A percentile compares a stretch with the other conserved stretches of the same genome.
Conservation (phyloP, 176 grass and related monocot genomes). For the Microstegium vimineum region DNA sequence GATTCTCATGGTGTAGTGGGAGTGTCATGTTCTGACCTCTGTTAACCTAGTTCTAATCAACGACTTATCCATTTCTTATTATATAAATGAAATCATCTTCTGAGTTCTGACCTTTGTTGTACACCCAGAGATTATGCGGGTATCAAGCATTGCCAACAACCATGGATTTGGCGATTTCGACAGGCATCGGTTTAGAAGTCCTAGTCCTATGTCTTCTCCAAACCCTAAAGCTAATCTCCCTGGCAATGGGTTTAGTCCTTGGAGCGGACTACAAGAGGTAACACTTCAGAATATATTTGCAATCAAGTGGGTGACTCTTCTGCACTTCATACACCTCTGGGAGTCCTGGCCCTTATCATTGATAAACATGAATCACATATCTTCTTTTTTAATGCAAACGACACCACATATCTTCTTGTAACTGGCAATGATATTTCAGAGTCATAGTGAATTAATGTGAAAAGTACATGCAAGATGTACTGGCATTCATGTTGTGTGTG, state of each 20-base stretch:
- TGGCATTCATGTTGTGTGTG: neutral
- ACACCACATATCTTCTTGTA: neutral
- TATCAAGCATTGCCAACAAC: slow-evolving; percentile 64
- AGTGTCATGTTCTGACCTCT: neutral
- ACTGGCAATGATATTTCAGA: neutral
- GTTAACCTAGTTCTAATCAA: slow-evolving; percentile 1
- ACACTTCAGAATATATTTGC: slow-evolving; percentile 2
- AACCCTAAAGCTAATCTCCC: slow-evolving; percentile 68
- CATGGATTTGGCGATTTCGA: slow-evolving; percentile 70
- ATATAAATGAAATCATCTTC: slow-evolving; percentile 7
- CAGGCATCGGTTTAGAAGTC: slow-evolving; percentile 62
- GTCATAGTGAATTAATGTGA: neutral
- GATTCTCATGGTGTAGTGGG: neutral
- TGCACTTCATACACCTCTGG: slow-evolving; percentile 1
- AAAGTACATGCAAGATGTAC: slow-evolving; percentile 15
- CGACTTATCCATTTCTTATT: neutral
- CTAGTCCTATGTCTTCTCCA: slow-evolving; percentile 75
- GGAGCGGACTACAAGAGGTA: slow-evolving; percentile 72
- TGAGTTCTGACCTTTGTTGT: slow-evolving; percentile 8
- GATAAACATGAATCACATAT: slow-evolving; percentile 1
- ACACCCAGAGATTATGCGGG: slow-evolving; percentile 74
- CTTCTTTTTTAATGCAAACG: too few relatives aligned
- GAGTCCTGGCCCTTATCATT: neutral
- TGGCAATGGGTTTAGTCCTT: slow-evolving; percentile 63
- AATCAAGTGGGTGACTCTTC: neutral